Evolutionary conservation across 305 asterid genomes (phyloP), one percentile per base, ranked within the genome.

Genomic region (Rubia balearica): DNA sequence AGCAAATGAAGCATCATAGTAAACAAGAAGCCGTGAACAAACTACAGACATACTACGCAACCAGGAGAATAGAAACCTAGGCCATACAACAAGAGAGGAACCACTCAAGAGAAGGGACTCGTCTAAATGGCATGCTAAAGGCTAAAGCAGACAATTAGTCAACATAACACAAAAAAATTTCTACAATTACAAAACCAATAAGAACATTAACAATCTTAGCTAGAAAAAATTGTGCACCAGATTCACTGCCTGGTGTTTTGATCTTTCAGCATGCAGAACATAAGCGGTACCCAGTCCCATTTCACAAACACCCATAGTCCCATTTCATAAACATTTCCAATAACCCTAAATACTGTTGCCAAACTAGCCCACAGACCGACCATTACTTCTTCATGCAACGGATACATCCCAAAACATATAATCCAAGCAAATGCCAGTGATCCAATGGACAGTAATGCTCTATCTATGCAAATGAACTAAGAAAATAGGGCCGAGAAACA

Each of bases 31-130:
- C 11, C 4, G 6, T 8, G 27, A 36, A 11, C 59, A 53, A 10
- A 27, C 66, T n/a, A n/a, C n/a, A n/a, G n/a, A n/a, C n/a, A 65
- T 6, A 12, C 4, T 45, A 43, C 10, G 13, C 45, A 42, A 66
- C 27, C 48, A 5, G 38, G 6, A 53, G 30, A 72, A 38, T 36
- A 21, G 7, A 13, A 38, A 24, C 16, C 49, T 30, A 19, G 16
- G 45, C 53, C 64, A 49, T 56, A 13, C 3, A 27, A 55, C 36
- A 63, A 27, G 38, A 71, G 63, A 38, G 70, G 57, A 51, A 53
- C 36, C 10, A 30, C 3, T 4, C 22, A 21, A 51, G 36, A 1
- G 14, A 10, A 64, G 19, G 16, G 9, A 64, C 19, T 43, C 38
- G 21, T 16, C 59, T 53, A 6, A 36, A 14, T 17, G n/a, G 66